Evolutionary conservation across 2,329 filamentous ascomycete genomes (phyloP).

Genomic region (Neodidymelliopsis sp.): DNA sequence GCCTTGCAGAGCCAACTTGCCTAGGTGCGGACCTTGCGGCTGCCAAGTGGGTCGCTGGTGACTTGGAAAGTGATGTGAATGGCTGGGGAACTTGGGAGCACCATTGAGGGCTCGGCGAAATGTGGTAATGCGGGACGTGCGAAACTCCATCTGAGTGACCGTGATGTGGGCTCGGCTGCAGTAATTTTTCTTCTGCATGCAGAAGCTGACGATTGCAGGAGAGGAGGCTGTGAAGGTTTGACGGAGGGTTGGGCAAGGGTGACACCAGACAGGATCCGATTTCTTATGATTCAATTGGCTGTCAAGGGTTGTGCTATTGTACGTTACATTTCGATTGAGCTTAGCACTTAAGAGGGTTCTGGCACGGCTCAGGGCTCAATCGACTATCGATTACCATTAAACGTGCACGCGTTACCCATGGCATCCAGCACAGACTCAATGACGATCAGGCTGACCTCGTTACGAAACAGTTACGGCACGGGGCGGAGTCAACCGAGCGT

Average conservation of each 20-base stretch:
- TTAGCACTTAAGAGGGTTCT: not conserved
- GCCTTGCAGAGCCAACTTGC: slow-evolving; percentile 1
- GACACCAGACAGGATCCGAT: slow-evolving; percentile 4
- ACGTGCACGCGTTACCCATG: slow-evolving; percentile 22
- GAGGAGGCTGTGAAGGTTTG: slow-evolving; percentile 8
- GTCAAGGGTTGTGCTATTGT: not conserved
- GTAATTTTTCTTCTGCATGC: slow-evolving; percentile 19
- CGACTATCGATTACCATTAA: slow-evolving; percentile 15
- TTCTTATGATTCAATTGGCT: slow-evolving; percentile 5
- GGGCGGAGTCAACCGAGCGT: slow-evolving; percentile 32
- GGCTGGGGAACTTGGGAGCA: slow-evolving; percentile 4
- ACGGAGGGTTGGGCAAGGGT: slow-evolving; percentile 12
- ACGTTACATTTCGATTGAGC: not conserved
- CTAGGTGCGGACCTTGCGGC: slow-evolving; percentile 21
- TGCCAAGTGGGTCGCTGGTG: slow-evolving; percentile 8
- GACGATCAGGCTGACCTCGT: slow-evolving; percentile 35
- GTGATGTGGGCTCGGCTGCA: slow-evolving; percentile 25
- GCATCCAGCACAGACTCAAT: slow-evolving; percentile 31
- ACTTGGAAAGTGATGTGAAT: slow-evolving; percentile 12
- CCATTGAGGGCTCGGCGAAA: slow-evolving; percentile 20
- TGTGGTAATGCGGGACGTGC: slow-evolving; percentile 19
- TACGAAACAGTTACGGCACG: slow-evolving; percentile 38
- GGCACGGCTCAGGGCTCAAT: not conserved
- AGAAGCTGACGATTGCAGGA: slow-evolving; percentile 5
- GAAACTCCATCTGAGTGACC: slow-evolving; percentile 22